Conservation (phyloP, 2,329 filamentous ascomycete genomes). For the Whalleya microplaca region DNA sequence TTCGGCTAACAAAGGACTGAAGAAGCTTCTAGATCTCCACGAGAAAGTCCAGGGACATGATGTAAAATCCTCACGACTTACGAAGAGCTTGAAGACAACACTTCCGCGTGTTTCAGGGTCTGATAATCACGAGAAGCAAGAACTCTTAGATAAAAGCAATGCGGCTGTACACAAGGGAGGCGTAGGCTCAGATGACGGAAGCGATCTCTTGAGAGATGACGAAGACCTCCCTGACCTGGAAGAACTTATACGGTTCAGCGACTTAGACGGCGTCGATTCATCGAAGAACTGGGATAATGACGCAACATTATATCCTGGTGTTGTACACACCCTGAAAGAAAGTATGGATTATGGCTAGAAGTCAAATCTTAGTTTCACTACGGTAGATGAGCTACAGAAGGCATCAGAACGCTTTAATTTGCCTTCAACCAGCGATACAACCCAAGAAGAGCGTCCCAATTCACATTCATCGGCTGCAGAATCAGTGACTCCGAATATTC, state of each 20-base stretch:
- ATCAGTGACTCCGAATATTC: not conserved
- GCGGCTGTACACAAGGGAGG: not conserved
- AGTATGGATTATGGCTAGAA: slow-evolving; percentile 35
- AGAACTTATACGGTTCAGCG: slow-evolving; percentile 15
- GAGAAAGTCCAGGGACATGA: slow-evolving; percentile 14
- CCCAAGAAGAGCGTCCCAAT: not conserved
- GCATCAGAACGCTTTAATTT: slow-evolving; percentile 32
- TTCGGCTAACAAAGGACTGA: slow-evolving; percentile 1
- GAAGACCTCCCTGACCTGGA: slow-evolving; percentile 33
- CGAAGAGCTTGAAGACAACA: slow-evolving; percentile 6
- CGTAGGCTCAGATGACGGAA: slow-evolving; percentile 4
- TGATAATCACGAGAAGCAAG: not conserved
- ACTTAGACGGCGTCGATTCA: not conserved
- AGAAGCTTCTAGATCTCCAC: slow-evolving; percentile 11
- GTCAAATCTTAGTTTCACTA: slow-evolving; percentile 38
- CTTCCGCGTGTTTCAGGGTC: not conserved
- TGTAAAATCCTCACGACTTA: slow-evolving; percentile 7
- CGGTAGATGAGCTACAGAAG: slow-evolving; percentile 34
- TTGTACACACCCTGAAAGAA: slow-evolving; percentile 32
- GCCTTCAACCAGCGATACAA: slow-evolving; percentile 7
- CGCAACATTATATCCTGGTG: slow-evolving; percentile 35
- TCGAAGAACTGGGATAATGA: slow-evolving; percentile 13
- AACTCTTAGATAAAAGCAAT: not conserved
- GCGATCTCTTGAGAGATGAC: slow-evolving; percentile 19
- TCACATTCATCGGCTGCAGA: slow-evolving; percentile 1